Percentiles rank a stretch among this genome's conserved stretches.
Evolutionary conservation across 441 rosid genomes (phyloP).

Genomic region (Gossypium davidsonii): DNA sequence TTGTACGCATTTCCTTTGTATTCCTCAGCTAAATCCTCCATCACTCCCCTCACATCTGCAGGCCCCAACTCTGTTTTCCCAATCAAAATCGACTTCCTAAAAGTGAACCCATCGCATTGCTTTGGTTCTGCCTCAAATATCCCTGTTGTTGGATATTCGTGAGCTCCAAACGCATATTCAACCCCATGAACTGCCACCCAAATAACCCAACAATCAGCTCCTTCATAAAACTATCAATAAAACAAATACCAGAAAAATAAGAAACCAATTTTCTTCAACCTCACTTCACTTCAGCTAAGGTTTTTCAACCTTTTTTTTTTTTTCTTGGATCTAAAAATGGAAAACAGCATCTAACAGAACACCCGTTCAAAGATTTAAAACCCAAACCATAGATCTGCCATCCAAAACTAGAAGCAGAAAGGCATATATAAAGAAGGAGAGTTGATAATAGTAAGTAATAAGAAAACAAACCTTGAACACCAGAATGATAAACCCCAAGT

Average conservation of each 20-base stretch:
- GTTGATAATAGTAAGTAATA: not conserved
- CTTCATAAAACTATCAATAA: not conserved
- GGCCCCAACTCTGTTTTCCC: slow-evolving; percentile 79
- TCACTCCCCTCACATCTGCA: slow-evolving; percentile 56
- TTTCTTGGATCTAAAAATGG: slow-evolving; percentile 5
- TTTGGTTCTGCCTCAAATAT: slow-evolving; percentile 89
- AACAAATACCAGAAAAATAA: not conserved
- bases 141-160: slow-evolving; percentile 84
- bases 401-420: not conserved
- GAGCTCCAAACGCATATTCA: slow-evolving; percentile 96
- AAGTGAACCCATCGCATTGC: slow-evolving; percentile 79
- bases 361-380: not conserved
- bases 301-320: not conserved
- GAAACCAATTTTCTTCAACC: not conserved
- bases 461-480: slow-evolving; percentile 71
- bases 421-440: not conserved
- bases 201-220: not conserved
- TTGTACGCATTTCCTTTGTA: slow-evolving; percentile 84
- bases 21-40: slow-evolving; percentile 70
- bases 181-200: slow-evolving; percentile 64
- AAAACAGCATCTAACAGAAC: not conserved
- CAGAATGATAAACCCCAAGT: slow-evolving; percentile 93
- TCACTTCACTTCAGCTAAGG: not conserved
- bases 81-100: slow-evolving; percentile 72
- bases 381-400: not conserved